Base-by-base conservation (phyloP, 352 stramenopile genomes). In the Peronosclerospora sorghi region DNA sequence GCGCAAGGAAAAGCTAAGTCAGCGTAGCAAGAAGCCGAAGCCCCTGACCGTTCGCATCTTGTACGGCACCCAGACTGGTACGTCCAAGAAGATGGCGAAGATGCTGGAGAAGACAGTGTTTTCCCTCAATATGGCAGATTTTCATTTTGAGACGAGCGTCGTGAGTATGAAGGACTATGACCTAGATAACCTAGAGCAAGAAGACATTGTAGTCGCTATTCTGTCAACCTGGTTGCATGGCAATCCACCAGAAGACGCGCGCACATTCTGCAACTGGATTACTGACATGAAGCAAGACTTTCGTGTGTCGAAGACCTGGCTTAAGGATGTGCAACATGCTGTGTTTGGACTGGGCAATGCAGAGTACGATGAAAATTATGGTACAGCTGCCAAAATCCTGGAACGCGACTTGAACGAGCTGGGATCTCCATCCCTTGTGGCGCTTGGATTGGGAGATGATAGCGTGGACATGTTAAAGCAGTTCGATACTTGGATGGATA, bases 211-310 rank as follows among this genome's bases (percentile, higher is more conserved):
- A 32, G 68, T 95, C 14, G 75, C 74, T 1, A 70, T 95, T 38
- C 48, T 95, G 50, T 89, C 82, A 15, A 95, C 83, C 15, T 95
- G 80, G 79, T 87, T 77, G 21, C 63, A 80, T 17, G 84, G 84
- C 27, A 54, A 65, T 20, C 76, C 84, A 0, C 82, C 83, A 3
- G 64, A 90, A 45, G 75, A 84, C 39, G 78, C 78, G 15, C 62
- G 65, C 8, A 52, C 87, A 26, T 92, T 94, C 49, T 92, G 76
- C 56, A 67, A 63, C 15, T 95, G 83, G 81, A 71, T 94, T 12
- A 73, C 73, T 15, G 84, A 95, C 48, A 94, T 92, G 79, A 80
- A 69, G 26, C 65, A 80, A 26, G 84, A 95, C 62, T 95, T 95
- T 53, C 82, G 84, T 15, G 80, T 94, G 47, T 82, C 77, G 48